phyloP scores from a whole-genome alignment of 805 yeast species.

The Metschnikowia sp. region DNA sequence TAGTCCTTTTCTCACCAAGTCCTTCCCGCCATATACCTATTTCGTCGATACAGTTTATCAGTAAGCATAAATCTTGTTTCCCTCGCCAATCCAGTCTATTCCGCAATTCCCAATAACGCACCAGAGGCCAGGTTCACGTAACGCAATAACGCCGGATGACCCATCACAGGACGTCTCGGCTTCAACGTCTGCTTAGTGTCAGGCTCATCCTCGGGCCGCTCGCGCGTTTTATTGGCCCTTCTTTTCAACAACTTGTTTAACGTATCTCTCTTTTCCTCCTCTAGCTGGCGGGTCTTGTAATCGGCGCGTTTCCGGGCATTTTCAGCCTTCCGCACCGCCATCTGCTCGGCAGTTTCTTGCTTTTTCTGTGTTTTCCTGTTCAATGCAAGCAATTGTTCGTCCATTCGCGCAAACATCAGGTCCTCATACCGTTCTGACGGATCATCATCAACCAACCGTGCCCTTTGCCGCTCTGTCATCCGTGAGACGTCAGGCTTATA shows the following conservation, averaged over 20 bases:
- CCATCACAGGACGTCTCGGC: constrained; percentile 41
- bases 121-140: constrained; percentile 31
- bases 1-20: no score
- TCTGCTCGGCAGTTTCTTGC: constrained; percentile 77
- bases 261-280: constrained; percentile 91
- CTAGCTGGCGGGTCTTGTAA: constrained; percentile 73
- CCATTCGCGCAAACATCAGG: constrained; percentile 29
- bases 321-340: constrained; percentile 77
- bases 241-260: constrained; percentile 80
- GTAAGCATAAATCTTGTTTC: background rate
- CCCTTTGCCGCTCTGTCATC: constrained; percentile 57
- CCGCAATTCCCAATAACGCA: constrained; percentile 9
- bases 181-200: constrained; percentile 21
- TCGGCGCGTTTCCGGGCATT: constrained; percentile 86
- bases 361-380: constrained; percentile 46
- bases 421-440: constrained; percentile 14
- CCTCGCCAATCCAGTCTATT: background rate
- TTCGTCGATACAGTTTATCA: no score
- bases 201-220: constrained; percentile 27
- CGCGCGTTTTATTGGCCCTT: constrained; percentile 71
- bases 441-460: constrained; percentile 39
- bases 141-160: constrained; percentile 45
- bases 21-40: no score
- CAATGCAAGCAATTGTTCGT: constrained; percentile 19
- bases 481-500: constrained; percentile 46